Evolutionary conservation across 2,329 filamentous ascomycete species (phyloP).

Genomic region (Phialophora expanda): DNA sequence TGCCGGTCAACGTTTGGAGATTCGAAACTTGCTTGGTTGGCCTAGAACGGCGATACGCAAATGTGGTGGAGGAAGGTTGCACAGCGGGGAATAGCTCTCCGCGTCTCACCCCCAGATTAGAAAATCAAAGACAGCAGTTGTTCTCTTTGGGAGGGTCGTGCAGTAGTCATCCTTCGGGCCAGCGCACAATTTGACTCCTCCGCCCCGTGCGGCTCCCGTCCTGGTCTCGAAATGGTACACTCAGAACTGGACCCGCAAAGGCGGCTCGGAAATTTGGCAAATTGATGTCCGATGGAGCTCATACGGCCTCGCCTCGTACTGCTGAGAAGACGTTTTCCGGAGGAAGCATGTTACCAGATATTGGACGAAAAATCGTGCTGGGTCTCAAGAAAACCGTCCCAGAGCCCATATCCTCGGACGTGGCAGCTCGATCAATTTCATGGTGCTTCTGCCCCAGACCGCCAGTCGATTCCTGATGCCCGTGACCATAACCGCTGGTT

Average conservation of each 20-base stretch:
- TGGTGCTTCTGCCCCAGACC: constrained; percentile 47
- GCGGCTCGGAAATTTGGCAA: constrained; percentile 14
- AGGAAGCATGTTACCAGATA: background rate
- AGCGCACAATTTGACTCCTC: constrained; percentile 7
- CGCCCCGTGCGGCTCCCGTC: constrained; percentile 9
- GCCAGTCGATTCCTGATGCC: background rate
- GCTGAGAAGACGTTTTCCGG: constrained; percentile 6
- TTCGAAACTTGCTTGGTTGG: constrained; percentile 11
- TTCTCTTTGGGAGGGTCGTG: constrained; percentile 9
- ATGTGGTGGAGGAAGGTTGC: constrained; percentile 10
- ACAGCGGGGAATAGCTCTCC: constrained; percentile 12
- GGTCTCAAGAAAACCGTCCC: background rate
- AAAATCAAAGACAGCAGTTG: background rate
- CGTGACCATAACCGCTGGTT: background rate
- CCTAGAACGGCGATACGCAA: constrained; percentile 4
- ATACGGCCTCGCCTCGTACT: constrained; percentile 11
- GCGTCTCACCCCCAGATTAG: constrained; percentile 13
- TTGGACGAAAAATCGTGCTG: background rate
- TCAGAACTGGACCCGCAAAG: constrained; percentile 3
- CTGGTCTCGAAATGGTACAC: constrained; percentile 11
- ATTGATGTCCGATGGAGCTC: constrained; percentile 3
- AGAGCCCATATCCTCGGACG: constrained; percentile 74
- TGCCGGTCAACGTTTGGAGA: constrained; percentile 8
- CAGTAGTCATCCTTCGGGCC: constrained; percentile 14
- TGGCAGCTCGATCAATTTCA: constrained; percentile 77